Percentiles rank a stretch among this genome's conserved stretches.
Conservation (phyloP, 768 basidiomycete species). For the Termitomyces sp. region DNA sequence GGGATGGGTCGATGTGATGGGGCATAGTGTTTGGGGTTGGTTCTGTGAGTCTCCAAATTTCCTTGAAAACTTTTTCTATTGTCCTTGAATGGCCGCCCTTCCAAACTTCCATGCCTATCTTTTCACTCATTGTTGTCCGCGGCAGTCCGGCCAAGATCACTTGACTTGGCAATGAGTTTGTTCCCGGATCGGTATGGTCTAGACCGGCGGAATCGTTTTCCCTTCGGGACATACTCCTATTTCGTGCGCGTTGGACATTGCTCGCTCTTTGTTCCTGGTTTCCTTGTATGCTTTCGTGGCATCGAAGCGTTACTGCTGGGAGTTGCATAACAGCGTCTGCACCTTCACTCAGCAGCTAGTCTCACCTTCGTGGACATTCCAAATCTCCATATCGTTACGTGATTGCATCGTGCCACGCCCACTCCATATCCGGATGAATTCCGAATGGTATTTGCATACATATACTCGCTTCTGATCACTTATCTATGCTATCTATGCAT, state of each 20-base stretch:
- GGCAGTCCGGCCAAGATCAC: neutral
- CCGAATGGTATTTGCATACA: conserved; percentile 8
- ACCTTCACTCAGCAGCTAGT: no score
- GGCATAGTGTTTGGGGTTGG: conserved; percentile 64
- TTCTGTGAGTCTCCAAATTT: conserved; percentile 58
- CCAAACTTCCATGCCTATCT: neutral
- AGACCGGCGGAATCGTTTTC: neutral
- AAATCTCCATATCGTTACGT: neutral
- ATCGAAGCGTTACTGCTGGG: neutral
- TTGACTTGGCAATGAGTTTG: neutral
- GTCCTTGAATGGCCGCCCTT: neutral
- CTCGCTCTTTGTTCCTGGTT: neutral
- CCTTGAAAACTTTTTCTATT: conserved; percentile 2
- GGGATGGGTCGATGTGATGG: conserved; percentile 87
- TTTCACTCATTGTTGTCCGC: neutral
- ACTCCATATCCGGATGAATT: conserved; percentile 10
- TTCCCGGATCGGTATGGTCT: neutral
- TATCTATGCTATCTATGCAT: conserved; percentile 9
- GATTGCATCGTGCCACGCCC: neutral
- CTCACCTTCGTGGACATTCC: neutral
- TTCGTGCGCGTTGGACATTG: neutral
- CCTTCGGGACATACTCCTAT: neutral
- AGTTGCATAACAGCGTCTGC: neutral
- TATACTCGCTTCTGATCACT: neutral
- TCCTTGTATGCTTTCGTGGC: neutral